A percentile compares a stretch with the other conserved stretches of the same genome.
phyloP scores from a whole-genome alignment of 371 early-diverging fungal genomes.

The Vavraia culicis region DNA sequence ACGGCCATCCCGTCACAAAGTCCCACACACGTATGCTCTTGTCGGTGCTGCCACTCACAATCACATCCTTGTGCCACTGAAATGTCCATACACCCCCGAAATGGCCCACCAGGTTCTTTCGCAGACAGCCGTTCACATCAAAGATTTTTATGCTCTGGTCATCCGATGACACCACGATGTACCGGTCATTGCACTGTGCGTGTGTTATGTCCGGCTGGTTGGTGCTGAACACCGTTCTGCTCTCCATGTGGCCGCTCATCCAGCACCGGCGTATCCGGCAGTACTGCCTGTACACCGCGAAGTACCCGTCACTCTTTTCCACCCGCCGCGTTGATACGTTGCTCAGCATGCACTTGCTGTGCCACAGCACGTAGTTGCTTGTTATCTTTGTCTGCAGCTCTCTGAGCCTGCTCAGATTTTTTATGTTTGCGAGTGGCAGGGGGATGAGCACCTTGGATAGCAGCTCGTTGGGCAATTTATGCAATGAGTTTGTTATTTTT shows the following conservation, averaged over 20 bases:
- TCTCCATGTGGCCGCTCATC: conserved; percentile 5
- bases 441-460: too few relatives aligned
- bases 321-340: too few relatives aligned
- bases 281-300: too few relatives aligned
- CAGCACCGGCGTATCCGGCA: not conserved
- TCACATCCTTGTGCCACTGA: conserved; percentile 56
- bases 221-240: conserved; percentile 13
- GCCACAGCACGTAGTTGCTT: too few relatives aligned
- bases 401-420: too few relatives aligned
- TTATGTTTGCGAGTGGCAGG: too few relatives aligned
- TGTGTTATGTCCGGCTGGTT: conserved; percentile 31
- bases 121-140: conserved; percentile 45
- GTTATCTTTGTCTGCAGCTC: too few relatives aligned
- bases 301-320: too few relatives aligned
- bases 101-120: conserved; percentile 57
- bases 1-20: conserved; percentile 58
- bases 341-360: too few relatives aligned
- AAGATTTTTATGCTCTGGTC: conserved; percentile 33
- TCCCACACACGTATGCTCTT: conserved; percentile 84
- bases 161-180: conserved; percentile 33
- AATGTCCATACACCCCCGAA: conserved; percentile 93
- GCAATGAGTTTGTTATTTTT: too few relatives aligned
- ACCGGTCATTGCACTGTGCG: conserved; percentile 2
- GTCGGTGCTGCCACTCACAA: conserved; percentile 89
- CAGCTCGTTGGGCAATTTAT: too few relatives aligned